phyloP scores from a whole-genome alignment of 352 stramenopile genomes.

The Blastocystis sp. region DNA sequence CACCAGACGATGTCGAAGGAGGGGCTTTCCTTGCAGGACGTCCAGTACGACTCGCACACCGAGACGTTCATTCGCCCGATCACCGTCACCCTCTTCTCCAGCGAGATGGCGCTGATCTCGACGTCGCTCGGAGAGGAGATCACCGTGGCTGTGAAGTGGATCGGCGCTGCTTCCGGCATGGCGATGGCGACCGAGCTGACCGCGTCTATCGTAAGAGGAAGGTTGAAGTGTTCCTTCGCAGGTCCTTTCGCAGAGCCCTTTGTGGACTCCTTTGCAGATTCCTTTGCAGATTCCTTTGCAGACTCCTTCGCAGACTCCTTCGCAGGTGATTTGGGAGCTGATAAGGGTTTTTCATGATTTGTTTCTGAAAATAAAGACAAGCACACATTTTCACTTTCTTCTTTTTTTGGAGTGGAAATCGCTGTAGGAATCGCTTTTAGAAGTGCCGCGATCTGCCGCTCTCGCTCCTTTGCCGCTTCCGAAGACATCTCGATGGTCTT shows the following conservation, averaged over 20 bases:
- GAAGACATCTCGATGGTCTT: not conserved
- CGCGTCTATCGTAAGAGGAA: not conserved
- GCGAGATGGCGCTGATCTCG: not conserved
- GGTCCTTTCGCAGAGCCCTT: not conserved
- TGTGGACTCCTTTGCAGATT: not conserved
- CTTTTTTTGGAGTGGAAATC: not conserved
- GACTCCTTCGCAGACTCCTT: not conserved
- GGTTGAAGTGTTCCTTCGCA: not conserved
- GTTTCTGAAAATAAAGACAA: not conserved
- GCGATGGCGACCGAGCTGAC: not conserved
- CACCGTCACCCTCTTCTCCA: not conserved
- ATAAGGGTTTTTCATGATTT: no score
- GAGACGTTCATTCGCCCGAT: conserved; percentile 27
- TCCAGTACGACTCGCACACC: not conserved
- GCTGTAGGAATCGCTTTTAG: not conserved
- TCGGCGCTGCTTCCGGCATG: not conserved
- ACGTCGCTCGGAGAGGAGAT: not conserved
- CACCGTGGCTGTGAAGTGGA: not conserved
- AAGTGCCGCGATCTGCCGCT: conserved; percentile 24
- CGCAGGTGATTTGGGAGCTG: no score
- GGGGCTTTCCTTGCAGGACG: not conserved
- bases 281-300: not conserved
- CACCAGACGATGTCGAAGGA: not conserved
- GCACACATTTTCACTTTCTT: not conserved
- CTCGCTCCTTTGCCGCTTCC: not conserved